Conservation (phyloP, 345 rosid species). For the Gossypium stocksii region DNA sequence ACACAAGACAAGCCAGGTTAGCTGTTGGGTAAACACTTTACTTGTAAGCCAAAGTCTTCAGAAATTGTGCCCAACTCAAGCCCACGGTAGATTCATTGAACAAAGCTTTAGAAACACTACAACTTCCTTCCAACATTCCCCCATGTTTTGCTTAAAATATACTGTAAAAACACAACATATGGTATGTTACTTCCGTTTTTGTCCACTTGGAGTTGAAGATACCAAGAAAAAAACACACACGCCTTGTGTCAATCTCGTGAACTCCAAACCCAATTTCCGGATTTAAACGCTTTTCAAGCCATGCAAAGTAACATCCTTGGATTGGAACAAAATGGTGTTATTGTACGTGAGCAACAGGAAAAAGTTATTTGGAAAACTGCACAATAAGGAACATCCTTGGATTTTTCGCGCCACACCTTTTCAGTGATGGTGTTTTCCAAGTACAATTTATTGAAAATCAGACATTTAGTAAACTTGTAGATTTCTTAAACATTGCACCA, state of each 20-base stretch:
- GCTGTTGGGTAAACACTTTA: not conserved
- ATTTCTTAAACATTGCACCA: too few relatives aligned
- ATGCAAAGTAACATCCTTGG: too few relatives aligned
- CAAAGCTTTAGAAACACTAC: not conserved
- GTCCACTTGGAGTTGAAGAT: not conserved
- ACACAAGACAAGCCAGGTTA: not conserved
- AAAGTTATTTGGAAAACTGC: too few relatives aligned
- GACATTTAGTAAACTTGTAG: too few relatives aligned
- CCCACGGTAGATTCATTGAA: not conserved
- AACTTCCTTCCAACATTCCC: not conserved
- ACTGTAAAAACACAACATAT: not conserved
- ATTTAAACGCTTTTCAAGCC: not conserved
- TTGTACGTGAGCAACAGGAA: too few relatives aligned
- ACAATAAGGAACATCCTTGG: too few relatives aligned
- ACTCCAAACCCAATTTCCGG: not conserved
- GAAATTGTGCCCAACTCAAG: not conserved
- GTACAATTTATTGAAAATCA: too few relatives aligned
- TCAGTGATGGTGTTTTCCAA: too few relatives aligned
- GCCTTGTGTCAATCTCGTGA: not conserved
- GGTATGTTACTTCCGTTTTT: too few relatives aligned
- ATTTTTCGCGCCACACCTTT: too few relatives aligned
- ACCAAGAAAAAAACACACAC: too few relatives aligned
- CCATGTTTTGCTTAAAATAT: not conserved
- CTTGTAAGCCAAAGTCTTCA: constrained; percentile 1
- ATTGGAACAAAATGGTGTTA: too few relatives aligned